phyloP scores from a whole-genome alignment of 2,329 filamentous ascomycete species.

The Botrytis byssoidea region DNA sequence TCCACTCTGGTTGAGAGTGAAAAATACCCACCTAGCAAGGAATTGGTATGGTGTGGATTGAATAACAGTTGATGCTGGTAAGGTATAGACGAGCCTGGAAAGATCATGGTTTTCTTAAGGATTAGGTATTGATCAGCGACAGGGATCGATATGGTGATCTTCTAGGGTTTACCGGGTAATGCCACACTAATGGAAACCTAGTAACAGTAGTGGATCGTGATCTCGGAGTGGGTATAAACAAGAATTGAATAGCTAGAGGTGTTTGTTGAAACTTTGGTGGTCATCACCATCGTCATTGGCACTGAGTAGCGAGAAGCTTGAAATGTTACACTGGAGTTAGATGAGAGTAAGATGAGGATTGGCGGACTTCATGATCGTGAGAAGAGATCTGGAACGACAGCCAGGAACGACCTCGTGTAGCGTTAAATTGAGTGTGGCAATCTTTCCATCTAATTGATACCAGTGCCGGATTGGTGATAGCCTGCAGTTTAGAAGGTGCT shows the following conservation, averaged over 20 bases:
- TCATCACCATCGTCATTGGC: neutral
- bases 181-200: neutral
- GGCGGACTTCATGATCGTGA: neutral
- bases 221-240: neutral
- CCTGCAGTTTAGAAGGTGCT: neutral
- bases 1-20: neutral
- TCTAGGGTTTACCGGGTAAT: neutral
- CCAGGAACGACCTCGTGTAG: neutral
- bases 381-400: neutral
- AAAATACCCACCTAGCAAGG: neutral
- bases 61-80: neutral
- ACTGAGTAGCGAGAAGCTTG: neutral
- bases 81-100: neutral
- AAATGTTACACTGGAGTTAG: neutral
- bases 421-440: neutral
- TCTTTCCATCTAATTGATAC: neutral
- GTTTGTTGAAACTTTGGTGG: neutral
- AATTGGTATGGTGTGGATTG: neutral
- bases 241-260: neutral
- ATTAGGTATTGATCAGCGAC: neutral
- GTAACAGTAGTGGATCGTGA: neutral
- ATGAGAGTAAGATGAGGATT: constrained; percentile 3
- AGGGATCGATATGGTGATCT: neutral
- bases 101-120: neutral
- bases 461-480: neutral